Percentiles rank a stretch among this genome's conserved stretches.
These are phyloP conservation scores for Debaryomycetaceae sp. DNA, from an alignment of 1,139 yeast genomes.

Conservation along the genomic window DNA sequence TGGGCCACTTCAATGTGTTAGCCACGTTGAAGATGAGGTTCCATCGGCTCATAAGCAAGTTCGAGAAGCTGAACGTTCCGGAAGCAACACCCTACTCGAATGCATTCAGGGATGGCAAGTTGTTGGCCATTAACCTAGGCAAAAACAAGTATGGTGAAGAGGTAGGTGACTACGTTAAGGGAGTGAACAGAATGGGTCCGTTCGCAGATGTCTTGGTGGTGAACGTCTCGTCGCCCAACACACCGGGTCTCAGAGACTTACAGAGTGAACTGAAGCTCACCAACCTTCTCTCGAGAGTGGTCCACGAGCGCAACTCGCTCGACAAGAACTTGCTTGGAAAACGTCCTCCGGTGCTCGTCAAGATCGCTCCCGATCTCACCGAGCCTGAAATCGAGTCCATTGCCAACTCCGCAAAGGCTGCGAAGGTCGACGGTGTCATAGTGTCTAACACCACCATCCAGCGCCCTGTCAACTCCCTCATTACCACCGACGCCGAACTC, in stretches of 20 bases:
- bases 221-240: conserved; percentile 95
- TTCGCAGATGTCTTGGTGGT: conserved; percentile 86
- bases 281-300: conserved; percentile 61
- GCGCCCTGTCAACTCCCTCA: conserved; percentile 56
- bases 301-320: conserved; percentile 52
- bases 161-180: conserved; percentile 76
- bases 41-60: conserved; percentile 28
- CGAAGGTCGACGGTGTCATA: conserved; percentile 87
- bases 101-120: conserved; percentile 61
- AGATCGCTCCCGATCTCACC: conserved; percentile 89
- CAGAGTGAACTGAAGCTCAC: conserved; percentile 77
- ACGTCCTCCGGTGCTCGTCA: conserved; percentile 77
- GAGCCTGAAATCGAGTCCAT: conserved; percentile 80
- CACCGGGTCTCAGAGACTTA: conserved; percentile 88
- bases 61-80: conserved; percentile 16
- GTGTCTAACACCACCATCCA: conserved; percentile 88
- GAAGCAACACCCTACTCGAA: conserved; percentile 38
- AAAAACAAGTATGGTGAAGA: conserved; percentile 92
- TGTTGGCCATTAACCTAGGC: conserved; percentile 83
- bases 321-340: conserved; percentile 36
- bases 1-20: conserved; percentile 76
- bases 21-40: conserved; percentile 64
- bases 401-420: conserved; percentile 72
- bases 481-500: conserved; percentile 42
- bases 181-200: conserved; percentile 77